A percentile compares a stretch with the other conserved stretches of the same genome.
These are phyloP conservation scores for Rheum nobile DNA, from an alignment of 148 eudicot species.

Conservation along the genomic window DNA sequence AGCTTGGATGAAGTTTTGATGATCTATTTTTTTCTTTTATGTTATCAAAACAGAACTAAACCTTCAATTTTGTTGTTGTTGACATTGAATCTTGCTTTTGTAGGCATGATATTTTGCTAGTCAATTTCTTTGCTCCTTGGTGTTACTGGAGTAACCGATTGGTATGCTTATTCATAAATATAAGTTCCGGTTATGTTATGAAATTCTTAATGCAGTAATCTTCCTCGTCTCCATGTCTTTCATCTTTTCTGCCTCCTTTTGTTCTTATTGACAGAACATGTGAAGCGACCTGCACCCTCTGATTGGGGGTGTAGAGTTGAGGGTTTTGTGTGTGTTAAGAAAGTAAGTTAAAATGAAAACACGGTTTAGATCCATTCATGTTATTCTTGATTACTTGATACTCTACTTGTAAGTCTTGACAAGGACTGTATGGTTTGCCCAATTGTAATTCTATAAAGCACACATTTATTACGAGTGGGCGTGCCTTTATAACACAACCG, in stretches of 20 bases:
- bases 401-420: neutral
- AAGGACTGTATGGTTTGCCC: neutral
- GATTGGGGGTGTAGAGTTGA: slow-evolving; percentile 92
- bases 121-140: slow-evolving; percentile 94
- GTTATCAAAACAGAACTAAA: neutral
- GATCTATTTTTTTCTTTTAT: slow-evolving; percentile 5
- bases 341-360: slow-evolving; percentile 28
- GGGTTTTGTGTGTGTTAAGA: slow-evolving; percentile 95
- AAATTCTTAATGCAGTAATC: neutral
- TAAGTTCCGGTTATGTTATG: neutral
- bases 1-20: neutral
- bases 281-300: slow-evolving; percentile 69
- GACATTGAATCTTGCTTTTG: slow-evolving; percentile 17
- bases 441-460: neutral
- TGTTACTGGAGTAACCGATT: slow-evolving; percentile 81
- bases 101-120: slow-evolving; percentile 73
- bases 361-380: neutral
- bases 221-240: neutral
- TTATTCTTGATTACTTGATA: neutral
- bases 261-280: slow-evolving; percentile 19
- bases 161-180: slow-evolving; percentile 24
- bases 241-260: neutral
- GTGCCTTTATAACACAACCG: slow-evolving; percentile 42
- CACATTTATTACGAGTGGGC: slow-evolving; percentile 19
- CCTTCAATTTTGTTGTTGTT: neutral